Base-by-base conservation (phyloP, 2,329 filamentous ascomycete species). In the Fusarium sp. region DNA sequence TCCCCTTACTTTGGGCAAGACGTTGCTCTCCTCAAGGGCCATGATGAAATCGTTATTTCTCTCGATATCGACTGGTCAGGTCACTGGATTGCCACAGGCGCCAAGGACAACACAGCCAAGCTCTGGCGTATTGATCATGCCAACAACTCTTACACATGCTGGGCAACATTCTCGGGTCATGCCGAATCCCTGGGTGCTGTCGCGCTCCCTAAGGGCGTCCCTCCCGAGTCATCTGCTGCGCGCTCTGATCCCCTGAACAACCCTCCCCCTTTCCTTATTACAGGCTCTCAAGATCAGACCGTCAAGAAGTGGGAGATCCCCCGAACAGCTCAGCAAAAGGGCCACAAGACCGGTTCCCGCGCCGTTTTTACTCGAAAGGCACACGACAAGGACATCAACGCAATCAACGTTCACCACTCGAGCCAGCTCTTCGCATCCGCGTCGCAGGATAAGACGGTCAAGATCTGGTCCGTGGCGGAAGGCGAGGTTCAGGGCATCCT, bases 321-420 rank as follows among this genome's bases (percentile, higher is more conserved):
- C 1, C 86, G 87, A 38, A 78, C 86, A 56, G 77, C 82, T 33
- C 81, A 83, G 56, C 78, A 81, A 62, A 72, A 75, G 44, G 75
- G 73, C 16, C 79, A 81, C 50, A 87, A 86, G 65, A 85, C 86
- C 62, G 84, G 86, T 9, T 82, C 89, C 9, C 83, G 89, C 72
- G 93, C 93, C 40, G 81, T 90, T 4, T 99, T 92, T 79, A 98
- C 96, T 1, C 88, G 96, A 61, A 97, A 97, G 79, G 96, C 96
- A 1, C 96, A 99, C 80, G 96, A 99, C 77, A 99, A 99, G 78
- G 96, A 99, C 72, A 99, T 99, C 80, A 99, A 99, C 74, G 93
- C 96, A 2, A 87, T 99, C 55, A 93, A 96, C 69, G 85, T 96
- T 10, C 92, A 93, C 69, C 86, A 89, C 20, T 85, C 87, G 1